Percentiles rank a stretch among this genome's conserved stretches.
Evolutionary conservation across 768 basidiomycete genomes (phyloP).

Genomic region (Mycena galericulata): DNA sequence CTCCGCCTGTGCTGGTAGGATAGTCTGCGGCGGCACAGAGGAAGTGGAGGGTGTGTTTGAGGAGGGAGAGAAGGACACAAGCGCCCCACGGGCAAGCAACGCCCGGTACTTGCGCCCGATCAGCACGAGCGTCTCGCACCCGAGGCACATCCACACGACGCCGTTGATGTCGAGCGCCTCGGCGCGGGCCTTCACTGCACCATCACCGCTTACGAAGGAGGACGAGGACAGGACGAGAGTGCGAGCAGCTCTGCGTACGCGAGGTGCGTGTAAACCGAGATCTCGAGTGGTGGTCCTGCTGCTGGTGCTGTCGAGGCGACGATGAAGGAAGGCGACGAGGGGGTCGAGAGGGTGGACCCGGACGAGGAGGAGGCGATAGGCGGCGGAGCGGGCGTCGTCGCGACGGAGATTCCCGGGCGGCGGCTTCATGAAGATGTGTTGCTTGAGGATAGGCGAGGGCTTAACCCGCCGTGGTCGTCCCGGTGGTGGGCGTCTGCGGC

Average conservation of each 20-base stretch:
- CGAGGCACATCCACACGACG: conserved; percentile 71
- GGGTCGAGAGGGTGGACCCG: conserved; percentile 19
- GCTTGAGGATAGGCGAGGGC: no score
- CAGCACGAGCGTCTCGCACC: conserved; percentile 67
- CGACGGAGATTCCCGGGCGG: conserved; percentile 72
- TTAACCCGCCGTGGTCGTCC: no score
- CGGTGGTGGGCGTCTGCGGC: no score
- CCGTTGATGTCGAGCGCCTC: conserved; percentile 31
- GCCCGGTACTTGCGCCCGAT: conserved; percentile 79
- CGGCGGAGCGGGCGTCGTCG: conserved; percentile 44
- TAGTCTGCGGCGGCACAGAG: background rate
- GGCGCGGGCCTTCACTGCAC: conserved; percentile 45
- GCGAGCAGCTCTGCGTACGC: conserved; percentile 74
- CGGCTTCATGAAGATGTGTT: no score
- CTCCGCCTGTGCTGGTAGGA: conserved; percentile 30
- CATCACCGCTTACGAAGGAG: conserved; percentile 46
- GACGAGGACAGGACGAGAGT: conserved; percentile 51
- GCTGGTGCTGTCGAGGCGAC: conserved; percentile 49
- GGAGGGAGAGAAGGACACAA: conserved; percentile 39
- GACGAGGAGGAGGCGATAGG: conserved; percentile 33
- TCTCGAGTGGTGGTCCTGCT: no score
- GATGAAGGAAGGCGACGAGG: conserved; percentile 44
- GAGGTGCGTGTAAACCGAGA: conserved; percentile 67
- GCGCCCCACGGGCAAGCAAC: conserved; percentile 69
- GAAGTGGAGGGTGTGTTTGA: conserved; percentile 31